Base-by-base conservation (phyloP, 805 yeast genomes). In the Wickerhamomyces xylosicus region DNA sequence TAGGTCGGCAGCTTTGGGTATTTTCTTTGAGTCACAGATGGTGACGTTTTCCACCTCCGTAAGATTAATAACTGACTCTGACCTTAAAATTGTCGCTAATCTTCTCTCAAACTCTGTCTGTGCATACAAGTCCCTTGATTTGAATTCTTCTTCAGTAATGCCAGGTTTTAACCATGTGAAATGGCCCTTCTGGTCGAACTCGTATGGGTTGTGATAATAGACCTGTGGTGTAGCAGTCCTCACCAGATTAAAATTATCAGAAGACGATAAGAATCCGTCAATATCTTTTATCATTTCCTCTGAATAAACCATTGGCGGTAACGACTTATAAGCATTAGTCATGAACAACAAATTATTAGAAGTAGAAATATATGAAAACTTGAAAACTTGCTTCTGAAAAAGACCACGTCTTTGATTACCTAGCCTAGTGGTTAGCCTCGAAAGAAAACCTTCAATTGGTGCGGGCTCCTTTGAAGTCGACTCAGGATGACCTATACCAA, bases 361-460 rank as follows among this genome's bases (percentile, higher is more conserved):
- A 1, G 94, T 69, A 49, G 64, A 75, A 44, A 82, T 72, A 57
- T 87, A 89, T 43, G 69, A 69, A 34, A 79, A 58, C 40, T 71
- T 74, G 47, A 68, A 69, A 39, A 72, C 69, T 27, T 70, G 58
- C 25, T 66, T 62, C 5, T 66, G 51, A 9, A 66, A 41, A 13
- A 51, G 36, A 19, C 53, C 46, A 13, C 38, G 58, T 42, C 52
- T 58, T 43, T 47, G 57, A 49, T 45, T 48, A 0, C 85, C 85
- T 5, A 57, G 52, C 41, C 71, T 64, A 34, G 74, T 67, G 0
- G 79, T 68, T 22, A 80, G 53, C 37, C 79, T 67, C 3, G 73
- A 61, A 17, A 89, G 56, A 53, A 83, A 87, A 0, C 97, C 97
- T 59, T 90, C 97, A 9, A 86, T 57, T 0, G 95, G 79, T 0